These are phyloP conservation scores for Penicillium pancosmium DNA, from an alignment of 495 filamentous ascomycete species.

Conservation along the genomic window DNA sequence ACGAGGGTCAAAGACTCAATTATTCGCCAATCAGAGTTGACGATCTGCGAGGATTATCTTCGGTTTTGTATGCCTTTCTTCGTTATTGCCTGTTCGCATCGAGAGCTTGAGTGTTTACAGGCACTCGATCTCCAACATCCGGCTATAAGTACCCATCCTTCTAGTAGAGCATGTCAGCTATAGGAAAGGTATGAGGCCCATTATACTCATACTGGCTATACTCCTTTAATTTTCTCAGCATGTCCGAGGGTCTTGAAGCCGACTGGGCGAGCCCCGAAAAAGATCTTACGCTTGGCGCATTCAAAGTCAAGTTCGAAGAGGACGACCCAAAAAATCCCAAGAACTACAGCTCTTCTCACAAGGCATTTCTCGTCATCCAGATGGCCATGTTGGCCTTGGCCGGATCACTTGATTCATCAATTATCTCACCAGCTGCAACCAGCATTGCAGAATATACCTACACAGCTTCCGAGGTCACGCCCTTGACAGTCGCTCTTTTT, in stretches of 20 bases:
- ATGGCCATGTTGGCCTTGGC: slow-evolving; percentile 53
- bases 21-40: neutral
- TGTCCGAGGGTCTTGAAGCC: neutral
- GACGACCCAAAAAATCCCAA: slow-evolving; percentile 41
- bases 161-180: too few relatives aligned
- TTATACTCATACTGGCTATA: too few relatives aligned
- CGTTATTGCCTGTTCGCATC: too few relatives aligned
- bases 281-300: neutral
- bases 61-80: too few relatives aligned
- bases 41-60: too few relatives aligned
- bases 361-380: slow-evolving; percentile 52
- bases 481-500: slow-evolving; percentile 2
- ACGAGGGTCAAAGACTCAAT: neutral
- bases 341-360: slow-evolving; percentile 48
- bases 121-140: too few relatives aligned
- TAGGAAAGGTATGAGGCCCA: too few relatives aligned
- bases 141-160: too few relatives aligned
- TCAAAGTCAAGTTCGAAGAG: slow-evolving; percentile 13
- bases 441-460: slow-evolving; percentile 40
- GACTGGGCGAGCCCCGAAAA: neutral
- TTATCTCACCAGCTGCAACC: slow-evolving; percentile 50
- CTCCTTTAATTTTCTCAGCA: neutral
- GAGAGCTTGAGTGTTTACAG: too few relatives aligned
- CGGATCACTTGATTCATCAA: slow-evolving; percentile 51
- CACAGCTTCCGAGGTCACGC: slow-evolving; percentile 10